Evolutionary conservation across 1,139 yeast genomes (phyloP), one percentile per base, ranked within the genome.

Genomic region (Zygoascus hellenicus): DNA sequence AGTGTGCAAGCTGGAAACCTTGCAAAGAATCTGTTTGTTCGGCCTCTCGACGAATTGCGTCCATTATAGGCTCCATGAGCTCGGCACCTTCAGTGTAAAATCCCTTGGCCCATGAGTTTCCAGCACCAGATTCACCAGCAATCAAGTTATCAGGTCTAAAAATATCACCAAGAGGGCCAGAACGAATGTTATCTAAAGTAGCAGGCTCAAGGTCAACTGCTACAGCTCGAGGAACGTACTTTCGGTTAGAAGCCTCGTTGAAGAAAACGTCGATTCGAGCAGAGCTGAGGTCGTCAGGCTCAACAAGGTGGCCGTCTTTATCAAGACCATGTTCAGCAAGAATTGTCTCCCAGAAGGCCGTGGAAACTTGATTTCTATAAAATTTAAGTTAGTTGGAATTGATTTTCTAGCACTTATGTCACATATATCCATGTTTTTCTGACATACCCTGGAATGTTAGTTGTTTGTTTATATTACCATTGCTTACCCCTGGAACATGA

Each of bases 281-380:
- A 38, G 61, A 56, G 32, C 57, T 55, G 32, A 50, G 42, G 28
- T 69, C 73, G 58, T 69, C 74, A 2, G 48, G 37, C 10, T 50
- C 48, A n/a, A 51, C 46, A 13, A 66, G 53, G 39, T 60, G 64
- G 26, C 86, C 86, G 54, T 74, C 70, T 57, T 66, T 65, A 60
- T 78, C 83, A 52, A 80, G 76, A 34, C 82, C 82, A 57, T 80
- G 86, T 61, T 80, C 86, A 52, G 76, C 78, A 60, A 79, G 75
- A 57, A 80, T 80, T 48, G 83, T 79, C 63, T 78, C 80, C 86
- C 86, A 80, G 63, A 80, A 80, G 48, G 84, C 83, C 46, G 83
- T 75, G 57, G 83, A 80, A 54, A 80, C 80, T 68, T 80, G 86
- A 75, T 80, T 80, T 67, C 83, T 81, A 48, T 36, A 38, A 28